phyloP scores from a whole-genome alignment of 345 rosid genomes.

The Isatis tinctoria region DNA sequence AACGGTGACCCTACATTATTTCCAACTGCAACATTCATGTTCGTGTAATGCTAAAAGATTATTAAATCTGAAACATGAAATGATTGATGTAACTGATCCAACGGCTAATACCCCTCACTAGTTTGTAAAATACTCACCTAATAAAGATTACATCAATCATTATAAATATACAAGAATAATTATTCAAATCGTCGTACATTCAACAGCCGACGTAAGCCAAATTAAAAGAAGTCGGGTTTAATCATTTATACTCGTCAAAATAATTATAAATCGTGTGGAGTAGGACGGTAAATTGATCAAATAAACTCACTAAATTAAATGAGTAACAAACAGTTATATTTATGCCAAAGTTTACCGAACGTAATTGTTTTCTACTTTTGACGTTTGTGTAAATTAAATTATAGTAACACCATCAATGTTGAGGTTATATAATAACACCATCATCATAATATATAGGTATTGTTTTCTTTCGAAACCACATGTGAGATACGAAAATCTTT shows the following conservation, averaged over 20 bases:
- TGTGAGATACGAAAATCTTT: neutral
- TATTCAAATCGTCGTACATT: neutral
- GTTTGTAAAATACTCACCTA: constrained; percentile 13
- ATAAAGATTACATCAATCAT: constrained; percentile 9
- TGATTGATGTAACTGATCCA: constrained; percentile 21
- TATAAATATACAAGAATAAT: neutral
- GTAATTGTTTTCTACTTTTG: neutral
- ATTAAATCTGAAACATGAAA: neutral
- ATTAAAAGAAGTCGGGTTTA: neutral
- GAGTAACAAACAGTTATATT: neutral
- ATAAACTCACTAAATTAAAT: neutral
- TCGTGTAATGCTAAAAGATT: neutral
- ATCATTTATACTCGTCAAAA: neutral
- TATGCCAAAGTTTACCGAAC: neutral
- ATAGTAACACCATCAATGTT: no score
- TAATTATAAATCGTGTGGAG: neutral
- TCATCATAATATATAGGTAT: neutral
- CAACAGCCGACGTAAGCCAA: constrained; percentile 2
- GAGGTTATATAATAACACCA: neutral
- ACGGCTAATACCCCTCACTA: constrained; percentile 16
- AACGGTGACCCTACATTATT: constrained; percentile 11
- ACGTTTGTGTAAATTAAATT: no score
- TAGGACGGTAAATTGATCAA: neutral
- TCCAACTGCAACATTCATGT: constrained; percentile 24
- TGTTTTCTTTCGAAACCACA: constrained; percentile 15